Percentiles rank a stretch among this genome's conserved stretches.
Evolutionary conservation across 306 rosid genomes (phyloP).

Genomic region (Quercus alba): DNA sequence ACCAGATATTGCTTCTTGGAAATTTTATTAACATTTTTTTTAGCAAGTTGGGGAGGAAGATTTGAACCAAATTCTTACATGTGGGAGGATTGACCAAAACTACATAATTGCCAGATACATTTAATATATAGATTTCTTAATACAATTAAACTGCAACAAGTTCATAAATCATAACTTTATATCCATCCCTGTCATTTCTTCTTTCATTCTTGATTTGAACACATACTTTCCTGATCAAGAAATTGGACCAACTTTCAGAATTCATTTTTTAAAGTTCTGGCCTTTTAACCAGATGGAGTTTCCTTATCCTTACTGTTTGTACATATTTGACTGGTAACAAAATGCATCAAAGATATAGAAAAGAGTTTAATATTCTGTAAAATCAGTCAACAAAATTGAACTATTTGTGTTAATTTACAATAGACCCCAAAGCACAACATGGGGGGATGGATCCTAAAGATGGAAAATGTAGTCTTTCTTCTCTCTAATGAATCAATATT

Average conservation of each 20-base stretch:
- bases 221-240: neutral
- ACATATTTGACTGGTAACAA: neutral
- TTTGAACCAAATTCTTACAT: too few species aligned
- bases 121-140: neutral
- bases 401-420: constrained; percentile 20
- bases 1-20: too few species aligned
- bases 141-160: neutral
- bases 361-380: neutral
- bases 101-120: neutral
- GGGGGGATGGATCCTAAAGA: neutral
- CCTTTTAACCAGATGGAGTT: neutral
- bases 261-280: neutral
- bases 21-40: too few species aligned
- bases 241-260: neutral
- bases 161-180: neutral
- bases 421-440: neutral
- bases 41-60: too few species aligned
- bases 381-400: constrained; percentile 32
- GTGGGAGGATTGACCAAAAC: too few species aligned
- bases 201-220: too few species aligned
- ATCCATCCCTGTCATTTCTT: neutral
- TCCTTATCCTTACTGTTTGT: neutral
- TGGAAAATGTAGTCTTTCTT: neutral
- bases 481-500: neutral
- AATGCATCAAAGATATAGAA: neutral